These are phyloP conservation scores for Bisporella sp. DNA, from an alignment of 2,329 filamentous ascomycete species.

Conservation along the genomic window DNA sequence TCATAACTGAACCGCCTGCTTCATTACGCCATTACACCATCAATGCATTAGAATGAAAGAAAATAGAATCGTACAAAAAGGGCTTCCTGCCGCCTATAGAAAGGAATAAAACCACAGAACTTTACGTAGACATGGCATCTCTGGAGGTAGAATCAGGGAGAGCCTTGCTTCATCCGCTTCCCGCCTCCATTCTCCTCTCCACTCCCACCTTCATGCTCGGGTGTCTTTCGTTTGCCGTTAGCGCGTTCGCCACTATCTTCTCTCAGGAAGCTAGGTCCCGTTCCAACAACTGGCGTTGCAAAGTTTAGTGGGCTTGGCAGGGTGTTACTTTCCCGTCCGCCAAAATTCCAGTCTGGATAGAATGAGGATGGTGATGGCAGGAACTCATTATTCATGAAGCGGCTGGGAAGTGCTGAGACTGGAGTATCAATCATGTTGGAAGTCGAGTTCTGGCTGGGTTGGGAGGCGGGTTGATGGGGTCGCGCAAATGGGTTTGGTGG, in stretches of 20 bases:
- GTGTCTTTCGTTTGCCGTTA: constrained; percentile 24
- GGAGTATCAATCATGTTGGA: constrained; percentile 63
- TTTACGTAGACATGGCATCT: too few relatives aligned
- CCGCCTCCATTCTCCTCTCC: constrained; percentile 15
- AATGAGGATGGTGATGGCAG: constrained; percentile 88
- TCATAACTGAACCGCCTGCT: too few relatives aligned
- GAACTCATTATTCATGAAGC: constrained; percentile 82
- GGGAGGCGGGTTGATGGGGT: constrained; percentile 62
- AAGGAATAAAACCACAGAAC: too few relatives aligned
- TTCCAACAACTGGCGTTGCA: constrained; percentile 66
- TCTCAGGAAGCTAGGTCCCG: constrained; percentile 55
- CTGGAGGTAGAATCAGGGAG: neutral
- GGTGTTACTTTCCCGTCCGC: constrained; percentile 68
- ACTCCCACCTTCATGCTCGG: constrained; percentile 17
- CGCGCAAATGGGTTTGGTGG: constrained; percentile 94
- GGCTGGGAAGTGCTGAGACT: constrained; percentile 86
- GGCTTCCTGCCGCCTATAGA: too few relatives aligned
- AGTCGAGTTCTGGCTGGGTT: constrained; percentile 28
- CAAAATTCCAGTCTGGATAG: constrained; percentile 84
- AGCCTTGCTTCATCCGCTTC: constrained; percentile 21
- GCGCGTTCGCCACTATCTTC: constrained; percentile 38
- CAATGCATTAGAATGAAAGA: too few relatives aligned
- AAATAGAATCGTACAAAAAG: too few relatives aligned
- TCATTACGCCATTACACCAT: too few relatives aligned
- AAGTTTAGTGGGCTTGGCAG: constrained; percentile 90